Percentiles rank a stretch among this genome's conserved stretches.
Conservation (phyloP, 768 basidiomycete genomes). For the Roridomyces roridus region DNA sequence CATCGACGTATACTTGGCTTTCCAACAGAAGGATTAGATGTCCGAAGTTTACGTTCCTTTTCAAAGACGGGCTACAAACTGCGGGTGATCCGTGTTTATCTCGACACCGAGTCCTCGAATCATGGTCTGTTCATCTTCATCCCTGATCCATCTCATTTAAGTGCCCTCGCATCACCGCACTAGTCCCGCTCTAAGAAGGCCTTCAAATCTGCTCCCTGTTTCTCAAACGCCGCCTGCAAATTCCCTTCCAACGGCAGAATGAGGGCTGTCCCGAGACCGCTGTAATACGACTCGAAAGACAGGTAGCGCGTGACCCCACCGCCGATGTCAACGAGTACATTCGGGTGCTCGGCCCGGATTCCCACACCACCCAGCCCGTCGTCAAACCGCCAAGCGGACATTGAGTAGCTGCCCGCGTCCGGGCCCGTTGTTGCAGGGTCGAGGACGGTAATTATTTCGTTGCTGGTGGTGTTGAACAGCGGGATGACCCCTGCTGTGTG, state of each 20-base stretch:
- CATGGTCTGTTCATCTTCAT: too few species aligned
- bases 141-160: too few species aligned
- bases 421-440: too few species aligned
- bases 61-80: too few species aligned
- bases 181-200: too few species aligned
- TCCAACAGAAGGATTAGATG: too few species aligned
- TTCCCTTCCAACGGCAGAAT: constrained; percentile 9
- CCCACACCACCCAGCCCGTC: constrained; percentile 9
- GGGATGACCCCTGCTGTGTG: constrained; percentile 11
- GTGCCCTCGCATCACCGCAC: too few species aligned
- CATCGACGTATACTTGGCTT: too few species aligned
- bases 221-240: constrained; percentile 14
- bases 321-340: constrained; percentile 9
- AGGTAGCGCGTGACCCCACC: constrained; percentile 8
- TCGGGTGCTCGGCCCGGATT: constrained; percentile 13
- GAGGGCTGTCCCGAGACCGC: not conserved
- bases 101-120: too few species aligned
- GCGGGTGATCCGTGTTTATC: too few species aligned
- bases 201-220: constrained; percentile 10
- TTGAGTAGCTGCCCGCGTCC: constrained; percentile 1
- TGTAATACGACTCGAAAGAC: constrained; percentile 15
- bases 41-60: too few species aligned
- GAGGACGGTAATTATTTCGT: constrained; percentile 7
- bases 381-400: constrained; percentile 12
- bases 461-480: constrained; percentile 8